Base-by-base conservation (phyloP, 495 filamentous ascomycete genomes). In the Daldinia caldariorum region DNA sequence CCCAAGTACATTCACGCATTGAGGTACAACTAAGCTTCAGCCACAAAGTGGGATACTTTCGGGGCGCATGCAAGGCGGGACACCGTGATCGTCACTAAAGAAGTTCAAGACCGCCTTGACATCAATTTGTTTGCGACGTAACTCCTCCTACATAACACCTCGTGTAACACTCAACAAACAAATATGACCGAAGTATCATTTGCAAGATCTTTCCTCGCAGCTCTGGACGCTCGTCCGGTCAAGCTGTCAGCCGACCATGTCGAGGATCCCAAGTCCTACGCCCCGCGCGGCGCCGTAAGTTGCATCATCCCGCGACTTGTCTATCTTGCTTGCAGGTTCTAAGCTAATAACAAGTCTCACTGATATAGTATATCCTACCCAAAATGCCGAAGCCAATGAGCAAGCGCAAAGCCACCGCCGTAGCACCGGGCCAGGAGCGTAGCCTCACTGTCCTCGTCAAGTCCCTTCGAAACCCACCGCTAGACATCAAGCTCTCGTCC, bases 131-230 rank as follows among this genome's bases (percentile, higher is more conserved):
- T 60, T 45, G 38, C 32, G 37, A 71, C 62, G 45, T 35, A 64
- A 61, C 56, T 37, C 38, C 38, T 54, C 54, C 62, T 39, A 18
- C 29, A 37, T n/a, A 39, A 43, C 32, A 67, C 1, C 32, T 45
- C 22, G 4, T 32, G 7, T 34, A 58, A n/a, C 26, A 31, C 58
- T 35, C 9, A 16, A 16, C 10, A 37, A 61, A 18, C 55, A 74
- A 86, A 50, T 43, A 96, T 96, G 92, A 86, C 92, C n/a, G 94
- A 97, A 84, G 73, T 94, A 51, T 78, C 86, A 57, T 99, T 97
- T 78, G 87, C 92, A 65, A 94, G 92, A 78, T 82, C 87, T 53
- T 97, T 94, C 81, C 89, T 99, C 70, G 82, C 90, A 18, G 83
- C 86, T 18, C 87, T 97, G 55, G 92, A 94, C 81, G 84, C 87